Conservation (phyloP, 345 rosid genomes). For the Populus pruinosa region DNA sequence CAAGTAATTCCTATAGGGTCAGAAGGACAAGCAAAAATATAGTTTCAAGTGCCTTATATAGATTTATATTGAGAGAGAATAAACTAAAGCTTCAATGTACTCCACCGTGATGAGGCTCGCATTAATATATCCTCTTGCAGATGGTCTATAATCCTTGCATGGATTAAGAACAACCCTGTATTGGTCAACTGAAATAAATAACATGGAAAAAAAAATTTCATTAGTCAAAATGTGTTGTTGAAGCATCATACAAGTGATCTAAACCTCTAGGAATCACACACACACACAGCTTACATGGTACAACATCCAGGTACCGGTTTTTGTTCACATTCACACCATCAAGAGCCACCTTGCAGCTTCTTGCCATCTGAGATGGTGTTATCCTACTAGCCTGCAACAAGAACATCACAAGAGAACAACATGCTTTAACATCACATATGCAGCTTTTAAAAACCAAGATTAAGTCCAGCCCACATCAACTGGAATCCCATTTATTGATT, state of each 20-base stretch:
- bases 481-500: background rate
- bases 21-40: background rate
- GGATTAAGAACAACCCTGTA: conserved; percentile 67
- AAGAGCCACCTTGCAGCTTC: conserved; percentile 53
- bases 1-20: background rate
- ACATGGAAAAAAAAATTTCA: background rate
- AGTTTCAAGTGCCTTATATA: background rate
- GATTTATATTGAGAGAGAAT: background rate
- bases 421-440: background rate
- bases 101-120: conserved; percentile 75
- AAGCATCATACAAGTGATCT: background rate
- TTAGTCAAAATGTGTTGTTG: background rate
- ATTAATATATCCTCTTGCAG: conserved; percentile 76
- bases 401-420: background rate
- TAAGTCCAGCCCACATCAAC: background rate
- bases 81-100: background rate
- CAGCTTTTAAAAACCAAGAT: background rate
- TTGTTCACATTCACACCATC: conserved; percentile 54
- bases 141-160: conserved; percentile 57
- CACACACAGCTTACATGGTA: conserved; percentile 58
- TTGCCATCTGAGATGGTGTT: conserved; percentile 43
- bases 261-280: background rate
- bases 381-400: conserved; percentile 49
- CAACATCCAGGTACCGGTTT: conserved; percentile 64
- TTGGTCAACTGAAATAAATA: conserved; percentile 56